These are phyloP conservation scores for Mycena metata DNA, from an alignment of 768 basidiomycete species.

Conservation along the genomic window DNA sequence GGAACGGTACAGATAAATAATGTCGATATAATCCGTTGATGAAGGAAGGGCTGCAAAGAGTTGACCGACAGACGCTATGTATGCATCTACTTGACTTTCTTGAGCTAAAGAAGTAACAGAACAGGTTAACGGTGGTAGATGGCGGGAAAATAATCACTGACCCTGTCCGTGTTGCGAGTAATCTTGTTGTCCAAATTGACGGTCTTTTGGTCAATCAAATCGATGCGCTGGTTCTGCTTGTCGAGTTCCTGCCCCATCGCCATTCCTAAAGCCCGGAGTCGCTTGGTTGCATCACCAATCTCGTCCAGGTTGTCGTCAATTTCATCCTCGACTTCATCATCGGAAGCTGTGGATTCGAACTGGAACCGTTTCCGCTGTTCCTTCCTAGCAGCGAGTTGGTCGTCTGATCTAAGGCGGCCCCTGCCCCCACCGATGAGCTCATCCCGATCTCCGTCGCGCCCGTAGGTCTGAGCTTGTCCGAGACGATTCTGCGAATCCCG, in stretches of 20 bases:
- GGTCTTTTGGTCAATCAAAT: constrained; percentile 83
- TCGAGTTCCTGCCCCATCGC: constrained; percentile 93
- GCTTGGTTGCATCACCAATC: constrained; percentile 81
- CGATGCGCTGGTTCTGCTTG: constrained; percentile 85
- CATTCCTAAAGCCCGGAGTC: constrained; percentile 81
- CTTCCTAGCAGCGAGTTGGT: constrained; percentile 68
- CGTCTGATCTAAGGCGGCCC: constrained; percentile 60
- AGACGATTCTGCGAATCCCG: constrained; percentile 90
- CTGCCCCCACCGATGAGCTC: constrained; percentile 51
- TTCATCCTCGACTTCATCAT: constrained; percentile 96
- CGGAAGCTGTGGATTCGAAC: constrained; percentile 90
- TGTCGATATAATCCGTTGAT: not conserved
- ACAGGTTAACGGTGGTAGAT: constrained; percentile 16
- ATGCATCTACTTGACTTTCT: constrained; percentile 68
- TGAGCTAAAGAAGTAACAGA: constrained; percentile 59
- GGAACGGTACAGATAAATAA: not conserved
- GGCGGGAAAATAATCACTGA: constrained; percentile 52
- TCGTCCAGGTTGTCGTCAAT: constrained; percentile 93
- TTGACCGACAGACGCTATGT: too few relatives aligned
- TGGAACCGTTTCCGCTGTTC: constrained; percentile 88
- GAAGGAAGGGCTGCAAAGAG: not conserved
- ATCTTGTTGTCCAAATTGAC: constrained; percentile 80
- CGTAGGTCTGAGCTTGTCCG: constrained; percentile 78
- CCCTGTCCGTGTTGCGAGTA: constrained; percentile 85
- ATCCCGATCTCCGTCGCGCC: constrained; percentile 62